A percentile compares a stretch with the other conserved stretches of the same genome.
Evolutionary conservation across 2,329 filamentous ascomycete genomes (phyloP).

Genomic region (Colletotrichum magnum): DNA sequence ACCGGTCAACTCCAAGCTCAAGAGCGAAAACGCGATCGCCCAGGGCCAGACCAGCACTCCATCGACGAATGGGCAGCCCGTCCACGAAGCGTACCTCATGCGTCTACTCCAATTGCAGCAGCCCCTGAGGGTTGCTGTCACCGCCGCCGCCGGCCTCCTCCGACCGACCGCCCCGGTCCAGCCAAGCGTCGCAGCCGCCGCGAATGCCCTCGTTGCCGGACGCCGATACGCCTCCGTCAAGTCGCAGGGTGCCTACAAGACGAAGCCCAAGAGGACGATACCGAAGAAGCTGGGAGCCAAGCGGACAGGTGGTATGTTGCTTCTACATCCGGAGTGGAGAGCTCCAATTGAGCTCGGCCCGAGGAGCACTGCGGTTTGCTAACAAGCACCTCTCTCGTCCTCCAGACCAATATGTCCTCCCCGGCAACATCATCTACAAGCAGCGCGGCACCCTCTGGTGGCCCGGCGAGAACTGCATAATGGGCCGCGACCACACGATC

Average conservation of each 20-base stretch:
- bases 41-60: constrained; percentile 14
- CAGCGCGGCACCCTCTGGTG: constrained; percentile 96
- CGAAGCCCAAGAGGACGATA: constrained; percentile 71
- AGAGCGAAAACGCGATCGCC: constrained; percentile 27
- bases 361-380: background rate
- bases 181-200: constrained; percentile 42
- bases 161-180: constrained; percentile 38
- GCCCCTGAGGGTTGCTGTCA: constrained; percentile 58
- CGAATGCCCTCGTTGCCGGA: constrained; percentile 62
- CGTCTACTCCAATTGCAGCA: constrained; percentile 62
- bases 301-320: constrained; percentile 83
- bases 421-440: constrained; percentile 98
- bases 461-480: constrained; percentile 93
- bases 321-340: no score
- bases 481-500: constrained; percentile 97
- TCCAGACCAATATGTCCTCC: constrained; percentile 89
- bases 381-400: background rate
- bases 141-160: constrained; percentile 45
- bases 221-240: constrained; percentile 72
- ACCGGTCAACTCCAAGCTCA: background rate
- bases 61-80: constrained; percentile 36
- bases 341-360: background rate
- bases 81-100: constrained; percentile 51
- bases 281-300: constrained; percentile 94
- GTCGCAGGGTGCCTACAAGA: constrained; percentile 78